Evolutionary conservation across 306 rosid species (phyloP).

Genomic region (Cicer pinnatifidum): DNA sequence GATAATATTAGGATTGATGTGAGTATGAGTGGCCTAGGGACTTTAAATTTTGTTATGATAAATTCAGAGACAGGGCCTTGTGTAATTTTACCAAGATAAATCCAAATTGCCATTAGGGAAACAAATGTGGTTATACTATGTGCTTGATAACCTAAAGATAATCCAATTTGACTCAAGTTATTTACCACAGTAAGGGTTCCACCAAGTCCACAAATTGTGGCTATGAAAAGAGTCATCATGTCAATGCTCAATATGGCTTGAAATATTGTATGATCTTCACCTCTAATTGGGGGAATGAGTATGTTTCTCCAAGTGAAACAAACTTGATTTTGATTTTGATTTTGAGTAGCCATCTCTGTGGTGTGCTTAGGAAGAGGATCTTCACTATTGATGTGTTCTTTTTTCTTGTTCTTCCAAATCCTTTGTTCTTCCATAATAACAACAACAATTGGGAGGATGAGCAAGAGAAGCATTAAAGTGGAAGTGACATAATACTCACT

Average conservation of each 20-base stretch:
- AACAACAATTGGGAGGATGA: constrained; percentile 56
- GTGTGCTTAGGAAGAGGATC: constrained; percentile 34
- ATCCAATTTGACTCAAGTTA: constrained; percentile 70
- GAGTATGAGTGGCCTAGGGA: constrained; percentile 60
- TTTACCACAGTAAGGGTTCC: constrained; percentile 58
- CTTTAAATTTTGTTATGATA: constrained; percentile 43
- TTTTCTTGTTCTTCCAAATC: constrained; percentile 42
- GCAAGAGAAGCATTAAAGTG: constrained; percentile 49
- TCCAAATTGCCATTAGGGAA: constrained; percentile 64
- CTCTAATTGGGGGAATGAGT: constrained; percentile 51
- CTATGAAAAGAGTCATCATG: constrained; percentile 56
- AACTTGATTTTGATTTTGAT: neutral
- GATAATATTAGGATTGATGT: constrained; percentile 50
- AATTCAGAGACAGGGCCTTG: constrained; percentile 58
- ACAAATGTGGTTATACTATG: constrained; percentile 57
- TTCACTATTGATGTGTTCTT: neutral
- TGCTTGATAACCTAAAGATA: constrained; percentile 53
- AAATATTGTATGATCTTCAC: constrained; percentile 65
- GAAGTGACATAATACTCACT: constrained; percentile 51
- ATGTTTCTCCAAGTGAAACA: constrained; percentile 49
- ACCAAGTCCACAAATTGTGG: constrained; percentile 70
- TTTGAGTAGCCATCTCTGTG: constrained; percentile 29
- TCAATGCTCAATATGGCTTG: constrained; percentile 69
- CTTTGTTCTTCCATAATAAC: constrained; percentile 55
- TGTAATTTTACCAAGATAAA: constrained; percentile 52